phyloP scores from a whole-genome alignment of 2,329 filamentous ascomycete genomes.

The Ophiostoma novo-ulmi region DNA sequence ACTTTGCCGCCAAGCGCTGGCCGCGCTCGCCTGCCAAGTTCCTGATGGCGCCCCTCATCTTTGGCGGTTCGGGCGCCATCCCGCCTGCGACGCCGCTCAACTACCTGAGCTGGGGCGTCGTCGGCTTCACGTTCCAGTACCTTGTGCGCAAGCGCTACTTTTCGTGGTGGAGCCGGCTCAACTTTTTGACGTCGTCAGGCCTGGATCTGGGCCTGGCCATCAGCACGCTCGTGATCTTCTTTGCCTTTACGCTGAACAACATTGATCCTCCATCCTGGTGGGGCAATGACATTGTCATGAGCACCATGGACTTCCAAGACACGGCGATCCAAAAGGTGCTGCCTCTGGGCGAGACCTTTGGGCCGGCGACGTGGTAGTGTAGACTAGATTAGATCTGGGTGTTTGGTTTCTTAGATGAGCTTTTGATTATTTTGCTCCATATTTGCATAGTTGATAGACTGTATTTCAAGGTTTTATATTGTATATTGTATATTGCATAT shows the following conservation, averaged over 20 bases:
- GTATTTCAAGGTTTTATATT: too few relatives aligned
- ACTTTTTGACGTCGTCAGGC: slow-evolving; percentile 65
- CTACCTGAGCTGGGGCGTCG: slow-evolving; percentile 67
- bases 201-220: slow-evolving; percentile 65
- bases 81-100: slow-evolving; percentile 67
- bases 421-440: not conserved
- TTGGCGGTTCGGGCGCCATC: slow-evolving; percentile 54
- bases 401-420: not conserved
- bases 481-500: too few relatives aligned
- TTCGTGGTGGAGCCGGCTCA: slow-evolving; percentile 68
- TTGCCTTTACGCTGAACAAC: slow-evolving; percentile 60
- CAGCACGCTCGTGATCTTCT: slow-evolving; percentile 63
- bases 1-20: slow-evolving; percentile 45
- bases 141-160: slow-evolving; percentile 58
- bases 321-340: slow-evolving; percentile 54
- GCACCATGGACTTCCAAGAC: slow-evolving; percentile 58
- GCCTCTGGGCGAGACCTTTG: slow-evolving; percentile 54
- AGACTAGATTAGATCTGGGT: not conserved
- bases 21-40: slow-evolving; percentile 48
- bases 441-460: too few relatives aligned
- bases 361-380: slow-evolving; percentile 51
- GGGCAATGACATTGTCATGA: slow-evolving; percentile 56
- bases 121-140: slow-evolving; percentile 67
- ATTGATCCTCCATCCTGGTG: slow-evolving; percentile 63
- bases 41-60: slow-evolving; percentile 59